Conservation (phyloP, 805 yeast species). For the Millerozyma miso region DNA sequence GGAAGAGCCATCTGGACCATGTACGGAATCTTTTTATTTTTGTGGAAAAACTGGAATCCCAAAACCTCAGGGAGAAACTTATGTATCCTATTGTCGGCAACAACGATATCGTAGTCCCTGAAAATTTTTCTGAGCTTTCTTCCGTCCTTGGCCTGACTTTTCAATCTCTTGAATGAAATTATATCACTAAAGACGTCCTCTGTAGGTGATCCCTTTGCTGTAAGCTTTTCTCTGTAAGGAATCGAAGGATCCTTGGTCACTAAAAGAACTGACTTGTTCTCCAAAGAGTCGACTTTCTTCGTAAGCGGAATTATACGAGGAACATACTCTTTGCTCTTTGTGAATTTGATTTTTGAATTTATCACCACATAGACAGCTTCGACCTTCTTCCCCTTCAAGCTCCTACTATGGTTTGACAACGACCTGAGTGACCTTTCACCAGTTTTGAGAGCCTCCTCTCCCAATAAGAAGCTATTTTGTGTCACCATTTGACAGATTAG, state of each 20-base stretch:
- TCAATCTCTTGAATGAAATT: constrained; percentile 54
- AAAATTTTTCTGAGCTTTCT: constrained; percentile 45
- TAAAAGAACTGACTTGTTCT: constrained; percentile 50
- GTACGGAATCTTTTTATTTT: constrained; percentile 63
- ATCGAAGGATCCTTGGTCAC: constrained; percentile 73
- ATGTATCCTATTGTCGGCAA: constrained; percentile 68
- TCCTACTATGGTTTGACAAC: constrained; percentile 12
- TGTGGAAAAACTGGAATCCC: constrained; percentile 58
- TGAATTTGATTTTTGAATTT: constrained; percentile 26
- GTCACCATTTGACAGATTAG: background rate
- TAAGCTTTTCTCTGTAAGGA: constrained; percentile 47
- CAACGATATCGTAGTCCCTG: constrained; percentile 60
- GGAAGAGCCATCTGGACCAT: constrained; percentile 58
- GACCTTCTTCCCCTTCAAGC: constrained; percentile 11
- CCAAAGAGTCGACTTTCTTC: constrained; percentile 45
- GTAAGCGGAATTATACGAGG: constrained; percentile 50
- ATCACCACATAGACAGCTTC: constrained; percentile 29
- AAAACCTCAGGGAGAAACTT: constrained; percentile 54
- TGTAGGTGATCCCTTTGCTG: constrained; percentile 48
- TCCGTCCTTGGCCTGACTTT: constrained; percentile 40
- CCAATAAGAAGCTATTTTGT: constrained; percentile 11
- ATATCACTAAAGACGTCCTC: constrained; percentile 61
- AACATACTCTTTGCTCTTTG: constrained; percentile 32
- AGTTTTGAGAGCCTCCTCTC: constrained; percentile 10
- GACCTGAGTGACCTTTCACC: constrained; percentile 12